Conservation (phyloP, 495 filamentous ascomycete species). For the Letharia columbiana region DNA sequence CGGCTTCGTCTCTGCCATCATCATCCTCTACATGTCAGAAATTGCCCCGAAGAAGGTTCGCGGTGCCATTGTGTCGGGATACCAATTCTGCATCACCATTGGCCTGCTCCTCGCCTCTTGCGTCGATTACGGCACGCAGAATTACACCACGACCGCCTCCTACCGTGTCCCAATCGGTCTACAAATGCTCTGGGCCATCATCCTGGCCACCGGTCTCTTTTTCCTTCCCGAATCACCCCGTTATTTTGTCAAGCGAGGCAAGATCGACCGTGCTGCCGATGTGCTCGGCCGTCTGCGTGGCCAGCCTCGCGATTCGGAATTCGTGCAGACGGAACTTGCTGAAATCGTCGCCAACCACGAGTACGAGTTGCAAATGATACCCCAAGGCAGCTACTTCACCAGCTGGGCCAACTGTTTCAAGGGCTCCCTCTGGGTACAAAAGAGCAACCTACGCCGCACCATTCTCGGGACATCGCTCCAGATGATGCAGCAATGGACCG, state of each 20-base stretch:
- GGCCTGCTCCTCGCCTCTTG: constrained; percentile 45
- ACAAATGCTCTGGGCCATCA: constrained; percentile 63
- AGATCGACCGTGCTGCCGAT: constrained; percentile 46
- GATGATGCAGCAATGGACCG: constrained; percentile 62
- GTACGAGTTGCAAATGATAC: constrained; percentile 50
- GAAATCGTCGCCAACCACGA: constrained; percentile 64
- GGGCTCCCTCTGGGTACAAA: constrained; percentile 45
- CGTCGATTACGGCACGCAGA: constrained; percentile 46
- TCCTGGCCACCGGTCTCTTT: constrained; percentile 57
- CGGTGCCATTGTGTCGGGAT: constrained; percentile 41
- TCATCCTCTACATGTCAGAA: constrained; percentile 44
- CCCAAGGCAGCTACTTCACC: constrained; percentile 41
- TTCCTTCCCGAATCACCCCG: constrained; percentile 58
- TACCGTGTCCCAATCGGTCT: constrained; percentile 32
- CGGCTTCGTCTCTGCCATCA: constrained; percentile 64
- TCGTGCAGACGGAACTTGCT: constrained; percentile 50
- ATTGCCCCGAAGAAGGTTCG: constrained; percentile 36
- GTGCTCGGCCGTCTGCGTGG: constrained; percentile 40
- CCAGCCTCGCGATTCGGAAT: constrained; percentile 32
- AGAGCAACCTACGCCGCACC: constrained; percentile 54
- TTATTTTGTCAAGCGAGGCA: constrained; percentile 49
- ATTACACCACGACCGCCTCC: constrained; percentile 30
- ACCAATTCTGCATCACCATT: constrained; percentile 40
- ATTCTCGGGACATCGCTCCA: constrained; percentile 60
- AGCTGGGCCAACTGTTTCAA: constrained; percentile 55